Evolutionary conservation across 106 monocot species (phyloP).

Genomic region (Acorus gramineus): DNA sequence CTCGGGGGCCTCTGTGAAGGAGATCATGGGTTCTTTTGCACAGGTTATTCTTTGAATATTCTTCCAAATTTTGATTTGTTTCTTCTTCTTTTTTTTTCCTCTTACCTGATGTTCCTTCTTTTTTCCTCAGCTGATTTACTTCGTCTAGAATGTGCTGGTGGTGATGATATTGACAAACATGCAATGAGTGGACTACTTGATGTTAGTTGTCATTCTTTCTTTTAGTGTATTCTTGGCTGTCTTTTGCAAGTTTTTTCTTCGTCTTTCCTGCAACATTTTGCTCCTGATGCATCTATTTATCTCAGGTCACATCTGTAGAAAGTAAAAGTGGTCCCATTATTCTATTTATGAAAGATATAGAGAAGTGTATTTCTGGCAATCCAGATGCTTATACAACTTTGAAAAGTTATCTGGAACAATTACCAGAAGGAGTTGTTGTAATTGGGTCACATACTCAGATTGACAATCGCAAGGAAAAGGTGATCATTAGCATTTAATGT

Average conservation of each 20-base stretch:
- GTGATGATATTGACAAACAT: slow-evolving; percentile 75
- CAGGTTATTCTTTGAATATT: slow-evolving; percentile 29
- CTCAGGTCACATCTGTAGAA: slow-evolving; percentile 72
- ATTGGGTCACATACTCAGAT: slow-evolving; percentile 81
- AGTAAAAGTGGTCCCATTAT: slow-evolving; percentile 75
- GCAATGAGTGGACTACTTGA: slow-evolving; percentile 75
- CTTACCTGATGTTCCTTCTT: background rate
- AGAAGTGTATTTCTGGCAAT: slow-evolving; percentile 66
- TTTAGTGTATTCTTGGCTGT: background rate
- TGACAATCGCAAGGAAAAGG: slow-evolving; percentile 94
- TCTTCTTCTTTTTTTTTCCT: background rate
- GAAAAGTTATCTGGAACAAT: slow-evolving; percentile 57
- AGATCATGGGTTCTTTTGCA: slow-evolving; percentile 94
- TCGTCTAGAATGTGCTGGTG: slow-evolving; percentile 49
- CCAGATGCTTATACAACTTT: slow-evolving; percentile 56
- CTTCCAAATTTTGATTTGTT: background rate
- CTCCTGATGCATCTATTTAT: background rate
- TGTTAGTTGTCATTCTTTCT: slow-evolving; percentile 18
- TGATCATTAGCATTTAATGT: background rate
- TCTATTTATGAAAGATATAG: slow-evolving; percentile 78
- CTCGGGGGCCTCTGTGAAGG: slow-evolving; percentile 93
- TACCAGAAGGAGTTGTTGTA: slow-evolving; percentile 73
- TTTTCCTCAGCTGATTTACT: slow-evolving; percentile 52
- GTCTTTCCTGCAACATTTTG: slow-evolving; percentile 4
- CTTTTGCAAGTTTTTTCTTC: background rate